Percentiles rank a stretch among this genome's conserved stretches.
These are phyloP conservation scores for Pseudogymnoascus sp. DNA, from an alignment of 2,329 filamentous ascomycete species.

Conservation along the genomic window DNA sequence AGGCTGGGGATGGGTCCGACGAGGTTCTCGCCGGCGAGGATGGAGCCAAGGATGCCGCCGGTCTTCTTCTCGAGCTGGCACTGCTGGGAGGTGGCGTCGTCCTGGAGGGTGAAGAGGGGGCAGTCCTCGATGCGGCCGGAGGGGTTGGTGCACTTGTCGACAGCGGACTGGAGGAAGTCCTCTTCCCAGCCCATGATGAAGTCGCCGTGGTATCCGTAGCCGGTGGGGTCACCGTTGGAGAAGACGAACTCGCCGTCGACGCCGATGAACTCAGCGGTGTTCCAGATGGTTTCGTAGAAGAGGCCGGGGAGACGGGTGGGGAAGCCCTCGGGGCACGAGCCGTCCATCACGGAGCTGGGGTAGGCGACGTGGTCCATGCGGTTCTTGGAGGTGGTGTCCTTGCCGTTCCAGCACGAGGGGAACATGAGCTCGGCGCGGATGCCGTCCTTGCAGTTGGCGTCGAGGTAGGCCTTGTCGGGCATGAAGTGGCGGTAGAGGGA, in stretches of 20 bases:
- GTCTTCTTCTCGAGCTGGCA: constrained; percentile 54
- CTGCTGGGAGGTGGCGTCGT: constrained; percentile 41
- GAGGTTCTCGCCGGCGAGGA: constrained; percentile 53
- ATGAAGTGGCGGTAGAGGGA: constrained; percentile 76
- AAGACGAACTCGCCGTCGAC: constrained; percentile 64
- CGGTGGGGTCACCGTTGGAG: constrained; percentile 69
- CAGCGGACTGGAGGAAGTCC: constrained; percentile 61
- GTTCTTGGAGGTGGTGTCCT: constrained; percentile 46
- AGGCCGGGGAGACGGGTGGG: constrained; percentile 64
- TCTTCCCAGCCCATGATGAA: constrained; percentile 74
- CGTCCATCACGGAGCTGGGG: constrained; percentile 67
- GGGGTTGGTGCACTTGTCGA: constrained; percentile 65
- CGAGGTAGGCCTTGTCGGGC: constrained; percentile 72
- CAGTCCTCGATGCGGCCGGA: constrained; percentile 69
- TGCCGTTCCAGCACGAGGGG: constrained; percentile 81
- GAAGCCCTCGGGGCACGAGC: constrained; percentile 65
- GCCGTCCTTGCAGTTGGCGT: constrained; percentile 74
- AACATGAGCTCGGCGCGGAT: constrained; percentile 80
- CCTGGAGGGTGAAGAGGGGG: constrained; percentile 64
- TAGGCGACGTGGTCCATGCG: constrained; percentile 67
- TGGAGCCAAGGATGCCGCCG: constrained; percentile 46
- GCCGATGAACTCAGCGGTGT: constrained; percentile 58
- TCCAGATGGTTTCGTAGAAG: constrained; percentile 81
- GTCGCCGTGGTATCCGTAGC: constrained; percentile 72
- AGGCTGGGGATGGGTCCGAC: constrained; percentile 49